These are phyloP conservation scores for Petasospora fabianii DNA, from an alignment of 1,139 yeast genomes.

Conservation along the genomic window DNA sequence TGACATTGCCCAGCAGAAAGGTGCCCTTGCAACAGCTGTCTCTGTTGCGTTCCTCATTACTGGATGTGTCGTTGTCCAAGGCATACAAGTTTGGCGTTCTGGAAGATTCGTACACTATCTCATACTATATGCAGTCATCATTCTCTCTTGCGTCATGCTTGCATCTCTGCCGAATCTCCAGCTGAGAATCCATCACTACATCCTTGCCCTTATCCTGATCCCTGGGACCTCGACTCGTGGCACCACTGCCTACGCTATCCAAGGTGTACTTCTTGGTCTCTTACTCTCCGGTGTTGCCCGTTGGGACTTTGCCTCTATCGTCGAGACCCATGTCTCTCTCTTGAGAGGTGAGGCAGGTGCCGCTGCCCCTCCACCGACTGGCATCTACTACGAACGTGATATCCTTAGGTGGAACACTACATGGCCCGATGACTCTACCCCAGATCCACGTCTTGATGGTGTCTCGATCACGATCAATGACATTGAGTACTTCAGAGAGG, in stretches of 20 bases:
- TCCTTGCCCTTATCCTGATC: slow-evolving; percentile 68
- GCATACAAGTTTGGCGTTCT: slow-evolving; percentile 72
- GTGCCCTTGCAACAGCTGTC: slow-evolving; percentile 66
- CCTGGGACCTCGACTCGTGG: slow-evolving; percentile 90
- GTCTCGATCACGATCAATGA: slow-evolving; percentile 72
- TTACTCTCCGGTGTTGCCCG: slow-evolving; percentile 81
- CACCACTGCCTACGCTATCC: slow-evolving; percentile 63
- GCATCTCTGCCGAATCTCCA: slow-evolving; percentile 65
- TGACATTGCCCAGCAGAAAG: slow-evolving; percentile 73
- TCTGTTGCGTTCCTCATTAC: slow-evolving; percentile 44
- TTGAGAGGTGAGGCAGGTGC: slow-evolving; percentile 76
- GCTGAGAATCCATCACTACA: slow-evolving; percentile 84
- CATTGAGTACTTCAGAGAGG: slow-evolving; percentile 68
- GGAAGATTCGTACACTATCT: slow-evolving; percentile 65
- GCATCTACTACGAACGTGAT: slow-evolving; percentile 5
- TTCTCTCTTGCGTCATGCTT: slow-evolving; percentile 44
- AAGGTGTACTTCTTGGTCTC: slow-evolving; percentile 80
- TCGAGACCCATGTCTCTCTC: slow-evolving; percentile 69
- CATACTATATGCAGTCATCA: slow-evolving; percentile 46
- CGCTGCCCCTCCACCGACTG: slow-evolving; percentile 49
- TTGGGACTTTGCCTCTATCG: slow-evolving; percentile 92
- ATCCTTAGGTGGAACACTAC: slow-evolving; percentile 30
- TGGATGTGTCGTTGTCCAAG: slow-evolving; percentile 65
- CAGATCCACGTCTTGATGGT: slow-evolving; percentile 29
- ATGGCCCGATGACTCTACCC: slow-evolving; percentile 21